Percentiles rank a stretch among this genome's conserved stretches.
Evolutionary conservation across 306 rosid genomes (phyloP).

Genomic region (Cicer yamashitae): DNA sequence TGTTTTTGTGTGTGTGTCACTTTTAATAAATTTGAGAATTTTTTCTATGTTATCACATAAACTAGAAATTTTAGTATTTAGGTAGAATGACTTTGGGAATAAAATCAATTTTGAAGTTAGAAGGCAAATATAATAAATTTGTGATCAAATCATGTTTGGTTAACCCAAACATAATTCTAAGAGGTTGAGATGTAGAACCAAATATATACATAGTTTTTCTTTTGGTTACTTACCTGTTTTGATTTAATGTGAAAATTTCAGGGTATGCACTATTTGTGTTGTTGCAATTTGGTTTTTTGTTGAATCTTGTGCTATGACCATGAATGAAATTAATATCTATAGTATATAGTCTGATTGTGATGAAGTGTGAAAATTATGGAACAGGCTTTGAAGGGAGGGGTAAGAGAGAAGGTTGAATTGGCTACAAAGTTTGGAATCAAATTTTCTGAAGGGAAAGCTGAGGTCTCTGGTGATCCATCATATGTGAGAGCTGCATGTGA

Average conservation of each 20-base stretch:
- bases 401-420: conserved; percentile 55
- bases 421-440: conserved; percentile 66
- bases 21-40: too few relatives aligned
- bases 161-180: too few relatives aligned
- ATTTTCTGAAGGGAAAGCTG: conserved; percentile 31
- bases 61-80: too few relatives aligned
- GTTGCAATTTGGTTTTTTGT: neutral
- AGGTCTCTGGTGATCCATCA: conserved; percentile 60
- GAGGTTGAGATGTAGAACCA: too few relatives aligned
- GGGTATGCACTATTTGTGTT: neutral
- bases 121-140: too few relatives aligned
- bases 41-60: too few relatives aligned
- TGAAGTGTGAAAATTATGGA: neutral
- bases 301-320: neutral
- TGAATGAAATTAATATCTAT: neutral
- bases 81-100: too few relatives aligned
- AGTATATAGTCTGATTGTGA: neutral
- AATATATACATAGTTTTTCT: too few relatives aligned
- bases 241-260: neutral
- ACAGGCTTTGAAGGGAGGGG: conserved; percentile 51
- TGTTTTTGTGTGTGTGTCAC: too few relatives aligned
- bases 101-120: too few relatives aligned
- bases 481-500: conserved; percentile 77
- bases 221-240: neutral
- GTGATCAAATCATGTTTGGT: too few relatives aligned